phyloP scores from a whole-genome alignment of 208 protist genomes.

The Vickermania spadyakhi region DNA sequence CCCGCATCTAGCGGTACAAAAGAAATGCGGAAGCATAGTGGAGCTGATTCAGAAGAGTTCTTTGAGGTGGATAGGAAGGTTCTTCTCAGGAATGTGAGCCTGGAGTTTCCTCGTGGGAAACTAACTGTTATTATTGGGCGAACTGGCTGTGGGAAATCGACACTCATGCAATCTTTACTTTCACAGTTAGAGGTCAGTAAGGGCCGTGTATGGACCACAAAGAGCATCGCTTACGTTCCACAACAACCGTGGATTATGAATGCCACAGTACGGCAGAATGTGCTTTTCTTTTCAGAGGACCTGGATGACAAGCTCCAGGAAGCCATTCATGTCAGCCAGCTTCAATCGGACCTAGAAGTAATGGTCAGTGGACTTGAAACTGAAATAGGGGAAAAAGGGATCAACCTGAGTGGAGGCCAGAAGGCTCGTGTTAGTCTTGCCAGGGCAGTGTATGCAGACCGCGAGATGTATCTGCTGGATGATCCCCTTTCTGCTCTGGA shows the following conservation, averaged over 20 bases:
- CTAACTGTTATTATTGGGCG: constrained; percentile 44
- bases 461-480: constrained; percentile 87
- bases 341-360: constrained; percentile 75
- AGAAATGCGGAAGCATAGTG: background rate
- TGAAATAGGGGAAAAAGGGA: constrained; percentile 84
- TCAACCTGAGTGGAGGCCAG: constrained; percentile 87
- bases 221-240: constrained; percentile 78
- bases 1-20: background rate
- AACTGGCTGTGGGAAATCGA: constrained; percentile 77
- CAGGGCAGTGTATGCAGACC: constrained; percentile 78
- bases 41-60: constrained; percentile 9
- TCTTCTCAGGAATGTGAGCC: constrained; percentile 31
- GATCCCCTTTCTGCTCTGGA: constrained; percentile 92
- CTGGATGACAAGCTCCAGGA: constrained; percentile 30
- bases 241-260: constrained; percentile 93
- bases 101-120: constrained; percentile 20
- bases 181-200: constrained; percentile 21
- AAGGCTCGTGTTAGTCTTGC: constrained; percentile 80
- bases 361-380: constrained; percentile 81
- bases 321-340: constrained; percentile 47
- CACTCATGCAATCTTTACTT: constrained; percentile 38
- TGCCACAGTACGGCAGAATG: constrained; percentile 85
- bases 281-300: constrained; percentile 79
- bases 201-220: constrained; percentile 19
- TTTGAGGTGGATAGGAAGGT: constrained; percentile 27